Conservation (phyloP, 2,329 filamentous ascomycete genomes). For the Alternaria incomplexa region DNA sequence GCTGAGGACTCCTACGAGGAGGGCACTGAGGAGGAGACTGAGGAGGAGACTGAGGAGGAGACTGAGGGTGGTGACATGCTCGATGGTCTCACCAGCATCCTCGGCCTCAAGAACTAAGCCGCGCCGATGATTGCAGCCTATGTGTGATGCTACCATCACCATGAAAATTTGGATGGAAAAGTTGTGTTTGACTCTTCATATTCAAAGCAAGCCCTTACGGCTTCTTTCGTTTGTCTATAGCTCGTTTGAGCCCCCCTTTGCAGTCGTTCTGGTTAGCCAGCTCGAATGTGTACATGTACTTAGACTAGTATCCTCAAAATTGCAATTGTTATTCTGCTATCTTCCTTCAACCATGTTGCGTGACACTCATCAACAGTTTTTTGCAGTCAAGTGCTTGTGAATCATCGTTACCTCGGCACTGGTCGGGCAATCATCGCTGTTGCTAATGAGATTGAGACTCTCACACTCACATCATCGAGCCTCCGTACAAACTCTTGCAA, state of each 20-base stretch:
- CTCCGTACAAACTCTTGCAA: neutral
- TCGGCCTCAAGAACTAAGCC: neutral
- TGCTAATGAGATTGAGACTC: neutral
- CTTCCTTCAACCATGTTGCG: neutral
- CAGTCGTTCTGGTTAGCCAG: neutral
- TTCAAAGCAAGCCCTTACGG: neutral
- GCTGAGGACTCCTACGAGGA: neutral
- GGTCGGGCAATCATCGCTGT: neutral
- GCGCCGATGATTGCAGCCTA: neutral
- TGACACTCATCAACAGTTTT: neutral
- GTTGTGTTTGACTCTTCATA: neutral
- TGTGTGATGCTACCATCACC: neutral
- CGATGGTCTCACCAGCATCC: too few species aligned
- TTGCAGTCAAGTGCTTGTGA: neutral
- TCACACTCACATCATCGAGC: accelerated
- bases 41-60: neutral
- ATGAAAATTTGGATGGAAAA: neutral
- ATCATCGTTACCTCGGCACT: neutral
- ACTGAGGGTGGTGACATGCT: neutral
- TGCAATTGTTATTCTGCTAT: neutral
- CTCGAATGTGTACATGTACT: neutral
- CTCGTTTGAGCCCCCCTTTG: neutral
- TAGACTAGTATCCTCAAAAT: neutral
- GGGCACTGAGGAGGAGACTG: neutral
- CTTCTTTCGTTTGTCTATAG: neutral